Base-by-base conservation (phyloP, 495 filamentous ascomycete genomes). In the Hypoxylon subgilvum region DNA sequence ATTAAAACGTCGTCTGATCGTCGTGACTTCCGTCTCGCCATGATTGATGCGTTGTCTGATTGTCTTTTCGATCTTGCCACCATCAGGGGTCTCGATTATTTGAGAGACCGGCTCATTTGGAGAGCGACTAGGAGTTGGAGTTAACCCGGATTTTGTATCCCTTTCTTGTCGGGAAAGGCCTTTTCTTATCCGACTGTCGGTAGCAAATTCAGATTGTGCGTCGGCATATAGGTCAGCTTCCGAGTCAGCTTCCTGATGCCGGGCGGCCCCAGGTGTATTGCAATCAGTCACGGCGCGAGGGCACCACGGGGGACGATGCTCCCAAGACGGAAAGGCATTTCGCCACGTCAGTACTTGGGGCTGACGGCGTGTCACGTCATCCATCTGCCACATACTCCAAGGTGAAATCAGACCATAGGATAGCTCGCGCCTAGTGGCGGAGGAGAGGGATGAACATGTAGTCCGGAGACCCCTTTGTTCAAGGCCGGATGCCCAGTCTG, bases 1-100 rank as follows among this genome's bases (percentile, higher is more conserved):
- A 41, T 69, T 52, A 17, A 30, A 65, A 4, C 17, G 46, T 10
- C 36, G n/a, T 19, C 38, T 57, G 3, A 41, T 56, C 3, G 61
- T 63, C 6, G 27, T 63, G 19, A 45, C 12, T 36, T 54, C 36
- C 0, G 46, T 52, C 14, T 42, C 56, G 4, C 52, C 44, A 6
- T 51, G 19, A 1, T 13, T 8, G 22, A 9, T 31, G 23, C 28
- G 30, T 4, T 38, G 57, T 52, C 53, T 30, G 8, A 52, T 44
- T 13, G 50, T 61, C 38, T 52, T 47, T 7, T 65, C 22, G 9
- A 43, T 40, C 55, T 58, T 67, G 43, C 61, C 65, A 6, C 67
- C 67, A 18, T 55, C 64, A 0, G 59, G 32, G 13, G 57, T 63
- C 16, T 61, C 48, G 1, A 48, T 56, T 1, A 56, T 68, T 6